These are phyloP conservation scores for Linum usitatissimum DNA, from an alignment of 345 rosid species.

Conservation along the genomic window DNA sequence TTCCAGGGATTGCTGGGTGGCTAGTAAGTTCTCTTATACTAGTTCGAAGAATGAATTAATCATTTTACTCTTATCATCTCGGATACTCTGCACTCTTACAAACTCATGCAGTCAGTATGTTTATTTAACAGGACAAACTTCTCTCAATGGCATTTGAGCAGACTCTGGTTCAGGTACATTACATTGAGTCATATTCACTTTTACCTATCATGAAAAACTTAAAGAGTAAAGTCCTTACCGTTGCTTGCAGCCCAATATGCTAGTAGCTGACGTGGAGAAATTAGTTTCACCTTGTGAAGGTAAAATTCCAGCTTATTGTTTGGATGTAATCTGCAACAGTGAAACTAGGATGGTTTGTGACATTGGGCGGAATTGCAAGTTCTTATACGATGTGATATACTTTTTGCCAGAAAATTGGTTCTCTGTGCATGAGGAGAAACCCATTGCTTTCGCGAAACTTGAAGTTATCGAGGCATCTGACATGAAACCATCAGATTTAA, in stretches of 20 bases:
- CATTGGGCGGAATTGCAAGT: neutral
- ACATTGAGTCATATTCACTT: slow-evolving; percentile 5
- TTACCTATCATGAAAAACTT: no score
- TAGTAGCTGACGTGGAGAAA: slow-evolving; percentile 87
- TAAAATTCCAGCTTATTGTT: slow-evolving; percentile 7
- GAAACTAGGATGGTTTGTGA: no score
- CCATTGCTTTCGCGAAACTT: slow-evolving; percentile 56
- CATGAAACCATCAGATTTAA: slow-evolving; percentile 72
- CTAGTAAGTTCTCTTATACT: slow-evolving; percentile 43
- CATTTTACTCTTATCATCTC: slow-evolving; percentile 1
- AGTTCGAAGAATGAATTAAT: slow-evolving; percentile 8
- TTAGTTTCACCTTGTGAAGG: slow-evolving; percentile 52
- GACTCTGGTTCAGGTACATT: slow-evolving; percentile 36
- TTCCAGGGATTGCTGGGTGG: slow-evolving; percentile 98
- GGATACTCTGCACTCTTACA: neutral
- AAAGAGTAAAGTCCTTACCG: neutral
- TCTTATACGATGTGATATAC: slow-evolving; percentile 4
- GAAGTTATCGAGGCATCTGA: slow-evolving; percentile 82
- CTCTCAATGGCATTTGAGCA: slow-evolving; percentile 83
- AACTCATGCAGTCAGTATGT: slow-evolving; percentile 12
- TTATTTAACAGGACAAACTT: slow-evolving; percentile 65
- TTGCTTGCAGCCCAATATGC: slow-evolving; percentile 82
- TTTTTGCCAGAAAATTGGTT: slow-evolving; percentile 61
- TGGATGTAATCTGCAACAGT: no score
- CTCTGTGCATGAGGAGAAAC: slow-evolving; percentile 68